Percentiles rank a stretch among this genome's conserved stretches.
Evolutionary conservation across 2,329 filamentous ascomycete species (phyloP).

Genomic region (Penicillium verrucosum): DNA sequence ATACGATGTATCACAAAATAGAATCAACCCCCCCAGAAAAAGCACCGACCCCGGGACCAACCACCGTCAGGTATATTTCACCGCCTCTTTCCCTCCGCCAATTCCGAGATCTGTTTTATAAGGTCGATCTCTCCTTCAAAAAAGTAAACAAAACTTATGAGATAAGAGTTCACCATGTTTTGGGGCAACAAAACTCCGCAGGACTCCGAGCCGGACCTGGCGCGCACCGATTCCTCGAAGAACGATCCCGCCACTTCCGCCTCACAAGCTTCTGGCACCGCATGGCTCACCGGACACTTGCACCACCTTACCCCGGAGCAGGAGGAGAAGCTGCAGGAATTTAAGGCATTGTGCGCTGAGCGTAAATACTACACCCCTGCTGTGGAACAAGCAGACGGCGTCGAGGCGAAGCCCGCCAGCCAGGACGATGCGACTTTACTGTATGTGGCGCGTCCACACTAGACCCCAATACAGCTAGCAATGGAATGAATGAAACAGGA

Average conservation of each 20-base stretch:
- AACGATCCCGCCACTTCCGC: slow-evolving; percentile 38
- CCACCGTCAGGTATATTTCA: slow-evolving; percentile 1
- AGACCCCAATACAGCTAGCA: not conserved
- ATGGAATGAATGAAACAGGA: not conserved
- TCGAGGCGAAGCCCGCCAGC: slow-evolving; percentile 36
- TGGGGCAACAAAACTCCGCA: slow-evolving; percentile 34
- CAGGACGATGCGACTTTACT: slow-evolving; percentile 49
- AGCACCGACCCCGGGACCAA: not conserved
- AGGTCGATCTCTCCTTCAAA: not conserved
- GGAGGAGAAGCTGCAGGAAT: slow-evolving; percentile 62
- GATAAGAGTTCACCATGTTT: slow-evolving; percentile 21
- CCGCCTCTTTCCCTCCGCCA: slow-evolving; percentile 7
- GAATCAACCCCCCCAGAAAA: not conserved
- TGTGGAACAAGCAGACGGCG: slow-evolving; percentile 20
- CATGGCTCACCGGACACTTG: slow-evolving; percentile 62
- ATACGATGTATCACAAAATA: not conserved
- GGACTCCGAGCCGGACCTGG: slow-evolving; percentile 25
- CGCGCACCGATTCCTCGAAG: slow-evolving; percentile 30
- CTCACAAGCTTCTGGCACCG: slow-evolving; percentile 35
- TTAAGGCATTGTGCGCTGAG: slow-evolving; percentile 67
- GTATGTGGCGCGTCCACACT: slow-evolving; percentile 32
- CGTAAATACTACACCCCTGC: slow-evolving; percentile 53
- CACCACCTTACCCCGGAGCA: slow-evolving; percentile 71
- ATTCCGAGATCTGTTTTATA: not conserved
- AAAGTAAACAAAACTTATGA: not conserved